A percentile compares a stretch with the other conserved stretches of the same genome.
phyloP scores from a whole-genome alignment of 306 rosid species.

The Citrullus mucosospermus region DNA sequence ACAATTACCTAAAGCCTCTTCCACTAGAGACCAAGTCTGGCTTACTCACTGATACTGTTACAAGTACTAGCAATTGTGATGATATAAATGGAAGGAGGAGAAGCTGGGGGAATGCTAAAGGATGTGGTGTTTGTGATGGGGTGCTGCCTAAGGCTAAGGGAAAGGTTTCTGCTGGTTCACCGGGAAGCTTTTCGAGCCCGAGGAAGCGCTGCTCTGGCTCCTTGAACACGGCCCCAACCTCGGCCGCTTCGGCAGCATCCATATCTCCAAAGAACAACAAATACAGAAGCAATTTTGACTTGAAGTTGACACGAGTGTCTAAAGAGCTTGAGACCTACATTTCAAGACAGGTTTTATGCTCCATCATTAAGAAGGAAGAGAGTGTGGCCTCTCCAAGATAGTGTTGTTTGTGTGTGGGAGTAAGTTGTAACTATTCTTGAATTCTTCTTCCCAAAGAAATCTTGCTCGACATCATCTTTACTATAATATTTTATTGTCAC shows the following conservation, averaged over 20 bases:
- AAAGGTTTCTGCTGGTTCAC: constrained; percentile 6
- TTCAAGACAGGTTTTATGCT: constrained; percentile 77
- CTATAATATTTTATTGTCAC: background rate
- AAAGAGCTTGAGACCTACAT: constrained; percentile 92
- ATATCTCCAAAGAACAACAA: constrained; percentile 62
- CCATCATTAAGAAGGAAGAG: constrained; percentile 71
- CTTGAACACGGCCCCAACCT: constrained; percentile 25
- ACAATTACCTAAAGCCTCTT: constrained; percentile 43
- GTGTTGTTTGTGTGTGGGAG: background rate
- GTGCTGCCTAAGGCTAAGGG: constrained; percentile 18
- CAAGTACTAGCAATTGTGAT: background rate
- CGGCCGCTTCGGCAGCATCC: constrained; percentile 19
- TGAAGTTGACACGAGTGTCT: constrained; percentile 75
- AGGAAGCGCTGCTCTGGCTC: constrained; percentile 76
- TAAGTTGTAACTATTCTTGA: background rate
- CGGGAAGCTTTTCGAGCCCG: constrained; percentile 69
- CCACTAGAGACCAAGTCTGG: constrained; percentile 66
- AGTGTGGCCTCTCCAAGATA: constrained; percentile 54
- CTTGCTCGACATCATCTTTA: background rate
- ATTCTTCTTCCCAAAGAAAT: background rate
- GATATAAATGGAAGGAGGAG: background rate
- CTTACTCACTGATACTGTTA: constrained; percentile 14
- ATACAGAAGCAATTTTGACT: constrained; percentile 69
- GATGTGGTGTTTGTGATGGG: too few species aligned
- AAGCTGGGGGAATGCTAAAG: background rate